These are phyloP conservation scores for Diatrype stigma DNA, from an alignment of 2,329 filamentous ascomycete genomes.

Conservation along the genomic window DNA sequence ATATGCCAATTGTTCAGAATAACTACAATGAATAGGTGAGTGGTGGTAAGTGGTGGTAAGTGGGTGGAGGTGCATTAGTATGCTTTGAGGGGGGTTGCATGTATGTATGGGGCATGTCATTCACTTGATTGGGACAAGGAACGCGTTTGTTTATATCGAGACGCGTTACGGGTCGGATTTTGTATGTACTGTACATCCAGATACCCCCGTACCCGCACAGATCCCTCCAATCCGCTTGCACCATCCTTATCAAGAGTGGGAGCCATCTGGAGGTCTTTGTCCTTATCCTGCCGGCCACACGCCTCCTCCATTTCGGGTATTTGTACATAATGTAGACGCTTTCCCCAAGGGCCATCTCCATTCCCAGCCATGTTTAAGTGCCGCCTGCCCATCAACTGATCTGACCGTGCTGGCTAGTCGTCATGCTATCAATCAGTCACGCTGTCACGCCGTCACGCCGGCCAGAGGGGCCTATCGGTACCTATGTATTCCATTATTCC, in stretches of 20 bases:
- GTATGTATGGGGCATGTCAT: background rate
- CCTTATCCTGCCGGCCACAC: background rate
- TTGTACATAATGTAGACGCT: no score
- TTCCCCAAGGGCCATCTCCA: no score
- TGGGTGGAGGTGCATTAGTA: conserved; percentile 8
- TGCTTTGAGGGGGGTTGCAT: conserved; percentile 1
- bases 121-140: conserved; percentile 7
- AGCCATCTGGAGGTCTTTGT: background rate
- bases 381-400: background rate
- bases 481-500: no score
- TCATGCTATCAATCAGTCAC: no score
- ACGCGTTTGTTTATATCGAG: conserved; percentile 22
- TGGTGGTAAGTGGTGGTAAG: background rate
- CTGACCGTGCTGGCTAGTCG: background rate
- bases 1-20: background rate
- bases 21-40: background rate
- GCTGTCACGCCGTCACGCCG: background rate
- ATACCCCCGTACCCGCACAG: background rate
- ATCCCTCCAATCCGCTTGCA: background rate
- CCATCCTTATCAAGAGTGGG: background rate
- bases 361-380: no score
- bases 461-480: background rate
- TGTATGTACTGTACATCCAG: background rate
- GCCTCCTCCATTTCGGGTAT: background rate
- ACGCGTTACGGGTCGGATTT: conserved; percentile 10